phyloP scores from a whole-genome alignment of 106 monocot species.

The Acanthochlamys bracteata region DNA sequence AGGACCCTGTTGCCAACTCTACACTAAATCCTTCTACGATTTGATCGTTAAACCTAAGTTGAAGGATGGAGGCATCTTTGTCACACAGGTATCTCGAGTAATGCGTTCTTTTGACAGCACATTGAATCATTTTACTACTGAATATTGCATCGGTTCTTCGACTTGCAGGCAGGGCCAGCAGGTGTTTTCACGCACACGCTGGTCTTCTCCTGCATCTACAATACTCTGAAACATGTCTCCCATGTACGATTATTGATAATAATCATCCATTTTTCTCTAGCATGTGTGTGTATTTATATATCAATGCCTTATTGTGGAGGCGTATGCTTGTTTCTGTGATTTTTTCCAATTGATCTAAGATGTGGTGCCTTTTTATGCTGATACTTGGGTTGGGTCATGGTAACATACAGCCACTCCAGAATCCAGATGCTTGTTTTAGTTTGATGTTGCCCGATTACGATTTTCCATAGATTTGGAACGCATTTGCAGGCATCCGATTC shows the following conservation, averaged over 20 bases:
- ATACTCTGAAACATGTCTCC: slow-evolving; percentile 39
- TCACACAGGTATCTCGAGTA: slow-evolving; percentile 23
- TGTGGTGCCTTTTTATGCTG: slow-evolving; percentile 44
- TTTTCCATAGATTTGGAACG: background rate
- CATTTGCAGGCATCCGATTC: slow-evolving; percentile 33
- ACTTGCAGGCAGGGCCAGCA: slow-evolving; percentile 36
- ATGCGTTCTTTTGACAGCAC: background rate
- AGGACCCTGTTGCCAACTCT: slow-evolving; percentile 37
- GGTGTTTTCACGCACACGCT: slow-evolving; percentile 36
- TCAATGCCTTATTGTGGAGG: background rate
- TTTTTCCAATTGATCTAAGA: slow-evolving; percentile 17
- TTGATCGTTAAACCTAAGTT: slow-evolving; percentile 22
- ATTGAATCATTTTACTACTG: background rate
- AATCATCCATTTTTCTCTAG: too few relatives aligned
- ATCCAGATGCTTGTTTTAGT: background rate
- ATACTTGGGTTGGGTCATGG: slow-evolving; percentile 55
- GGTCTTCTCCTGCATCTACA: slow-evolving; percentile 50
- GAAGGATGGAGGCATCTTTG: slow-evolving; percentile 39
- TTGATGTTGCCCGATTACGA: background rate
- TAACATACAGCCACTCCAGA: background rate
- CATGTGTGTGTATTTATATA: background rate
- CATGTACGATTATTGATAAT: slow-evolving; percentile 19
- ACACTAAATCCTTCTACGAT: slow-evolving; percentile 54
- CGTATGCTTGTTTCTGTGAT: background rate
- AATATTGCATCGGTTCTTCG: background rate